These are phyloP conservation scores for Psidium friedrichsthalianum DNA, from an alignment of 345 rosid species.

Conservation along the genomic window DNA sequence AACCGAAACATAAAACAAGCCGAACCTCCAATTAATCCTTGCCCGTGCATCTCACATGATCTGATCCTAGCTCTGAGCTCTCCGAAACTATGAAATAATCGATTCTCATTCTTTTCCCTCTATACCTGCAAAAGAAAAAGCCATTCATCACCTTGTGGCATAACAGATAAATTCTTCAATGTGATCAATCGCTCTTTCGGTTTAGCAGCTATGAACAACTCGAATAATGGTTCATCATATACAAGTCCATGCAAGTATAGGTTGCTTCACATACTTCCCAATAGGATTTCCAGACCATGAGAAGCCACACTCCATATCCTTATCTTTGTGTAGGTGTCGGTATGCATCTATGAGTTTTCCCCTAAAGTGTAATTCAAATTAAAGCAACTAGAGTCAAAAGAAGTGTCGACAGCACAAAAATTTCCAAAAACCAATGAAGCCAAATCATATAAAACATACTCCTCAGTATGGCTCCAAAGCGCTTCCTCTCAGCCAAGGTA, in stretches of 20 bases:
- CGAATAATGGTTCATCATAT: background rate
- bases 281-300: constrained; percentile 92
- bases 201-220: background rate
- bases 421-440: background rate
- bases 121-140: constrained; percentile 38
- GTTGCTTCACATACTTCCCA: constrained; percentile 56
- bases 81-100: constrained; percentile 83
- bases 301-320: constrained; percentile 84
- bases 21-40: constrained; percentile 70
- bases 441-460: constrained; percentile 26
- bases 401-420: background rate
- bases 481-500: constrained; percentile 84
- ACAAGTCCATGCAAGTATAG: background rate
- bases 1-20: background rate
- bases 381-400: background rate
- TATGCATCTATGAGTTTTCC: constrained; percentile 85
- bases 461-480: constrained; percentile 64
- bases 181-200: background rate
- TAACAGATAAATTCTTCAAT: background rate
- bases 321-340: constrained; percentile 72
- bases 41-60: constrained; percentile 72
- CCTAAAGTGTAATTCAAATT: constrained; percentile 26
- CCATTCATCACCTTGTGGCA: background rate
- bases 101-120: constrained; percentile 88
- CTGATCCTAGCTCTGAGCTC: constrained; percentile 48